Evolutionary conservation across 2,329 filamentous ascomycete genomes (phyloP).

Genomic region (Phyllosticta citribraziliensis): DNA sequence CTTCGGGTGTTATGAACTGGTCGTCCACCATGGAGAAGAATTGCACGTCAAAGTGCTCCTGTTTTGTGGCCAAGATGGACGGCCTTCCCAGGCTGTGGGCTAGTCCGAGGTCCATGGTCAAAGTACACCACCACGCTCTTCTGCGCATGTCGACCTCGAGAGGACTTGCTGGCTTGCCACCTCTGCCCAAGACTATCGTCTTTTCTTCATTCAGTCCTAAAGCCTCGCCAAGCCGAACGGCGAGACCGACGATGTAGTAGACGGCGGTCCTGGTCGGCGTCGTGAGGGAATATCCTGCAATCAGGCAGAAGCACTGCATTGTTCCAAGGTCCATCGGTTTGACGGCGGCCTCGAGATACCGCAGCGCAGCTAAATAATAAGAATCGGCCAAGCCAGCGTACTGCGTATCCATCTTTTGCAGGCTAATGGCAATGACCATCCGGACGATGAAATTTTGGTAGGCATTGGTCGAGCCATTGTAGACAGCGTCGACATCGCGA

Average conservation of each 20-base stretch:
- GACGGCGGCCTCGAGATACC: conserved; percentile 71
- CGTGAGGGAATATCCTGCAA: conserved; percentile 83
- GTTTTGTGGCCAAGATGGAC: conserved; percentile 69
- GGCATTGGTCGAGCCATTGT: conserved; percentile 62
- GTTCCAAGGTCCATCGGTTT: conserved; percentile 84
- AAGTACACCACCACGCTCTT: conserved; percentile 77
- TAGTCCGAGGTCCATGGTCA: conserved; percentile 80
- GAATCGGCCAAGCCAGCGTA: conserved; percentile 93
- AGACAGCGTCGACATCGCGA: conserved; percentile 70
- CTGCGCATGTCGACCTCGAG: conserved; percentile 83
- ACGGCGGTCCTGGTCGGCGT: conserved; percentile 87
- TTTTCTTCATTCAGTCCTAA: conserved; percentile 81
- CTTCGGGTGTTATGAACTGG: conserved; percentile 66
- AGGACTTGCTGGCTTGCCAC: conserved; percentile 53
- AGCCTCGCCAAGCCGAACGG: conserved; percentile 79
- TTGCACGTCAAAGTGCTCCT: conserved; percentile 74
- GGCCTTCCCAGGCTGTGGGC: conserved; percentile 82
- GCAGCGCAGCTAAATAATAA: conserved; percentile 85
- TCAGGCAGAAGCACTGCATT: conserved; percentile 76
- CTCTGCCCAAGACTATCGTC: conserved; percentile 60
- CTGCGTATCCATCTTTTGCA: conserved; percentile 81
- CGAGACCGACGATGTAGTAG: conserved; percentile 86
- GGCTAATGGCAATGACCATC: conserved; percentile 88
- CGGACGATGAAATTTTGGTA: conserved; percentile 82
- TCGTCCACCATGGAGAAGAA: conserved; percentile 81